Percentiles rank a stretch among this genome's conserved stretches.
phyloP scores from a whole-genome alignment of 2,329 filamentous ascomycete species.

The Domatiomyces globalis region DNA sequence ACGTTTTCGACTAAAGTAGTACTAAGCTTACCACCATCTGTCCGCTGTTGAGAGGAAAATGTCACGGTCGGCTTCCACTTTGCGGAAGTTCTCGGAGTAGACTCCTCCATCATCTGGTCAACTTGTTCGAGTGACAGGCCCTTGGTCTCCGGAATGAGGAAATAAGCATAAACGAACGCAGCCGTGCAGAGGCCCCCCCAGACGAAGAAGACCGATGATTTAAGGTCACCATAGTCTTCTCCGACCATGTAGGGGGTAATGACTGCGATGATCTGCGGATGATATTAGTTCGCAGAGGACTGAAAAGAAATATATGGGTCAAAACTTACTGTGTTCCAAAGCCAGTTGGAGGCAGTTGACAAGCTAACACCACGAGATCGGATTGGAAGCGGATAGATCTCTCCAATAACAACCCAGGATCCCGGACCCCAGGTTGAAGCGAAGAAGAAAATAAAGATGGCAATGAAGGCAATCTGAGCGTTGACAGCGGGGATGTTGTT shows the following conservation, averaged over 20 bases:
- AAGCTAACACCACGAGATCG: conserved; percentile 74
- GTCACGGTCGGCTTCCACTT: conserved; percentile 62
- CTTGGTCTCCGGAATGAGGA: conserved; percentile 61
- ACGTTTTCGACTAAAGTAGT: conserved; percentile 20
- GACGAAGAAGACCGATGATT: conserved; percentile 63
- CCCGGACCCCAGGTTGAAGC: conserved; percentile 75
- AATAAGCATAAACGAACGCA: conserved; percentile 57
- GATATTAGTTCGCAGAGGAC: conserved; percentile 9
- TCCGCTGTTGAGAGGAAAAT: conserved; percentile 46
- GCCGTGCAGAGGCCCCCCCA: conserved; percentile 65
- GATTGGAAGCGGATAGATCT: conserved; percentile 80
- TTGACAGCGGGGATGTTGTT: conserved; percentile 30
- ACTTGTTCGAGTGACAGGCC: conserved; percentile 66
- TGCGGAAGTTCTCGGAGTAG: conserved; percentile 57
- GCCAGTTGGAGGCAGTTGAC: conserved; percentile 80
- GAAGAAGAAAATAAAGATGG: conserved; percentile 88
- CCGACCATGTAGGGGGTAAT: conserved; percentile 62
- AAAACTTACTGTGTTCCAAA: conserved; percentile 39
- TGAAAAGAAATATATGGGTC: conserved; percentile 46
- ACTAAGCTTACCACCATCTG: conserved; percentile 21
- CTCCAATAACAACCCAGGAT: conserved; percentile 60
- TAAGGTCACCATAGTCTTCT: conserved; percentile 41
- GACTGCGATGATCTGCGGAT: conserved; percentile 39
- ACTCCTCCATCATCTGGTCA: conserved; percentile 81
- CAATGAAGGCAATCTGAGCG: conserved; percentile 74